These are phyloP conservation scores for Pythium oligandrum DNA, from an alignment of 352 stramenopile species.

Conservation along the genomic window DNA sequence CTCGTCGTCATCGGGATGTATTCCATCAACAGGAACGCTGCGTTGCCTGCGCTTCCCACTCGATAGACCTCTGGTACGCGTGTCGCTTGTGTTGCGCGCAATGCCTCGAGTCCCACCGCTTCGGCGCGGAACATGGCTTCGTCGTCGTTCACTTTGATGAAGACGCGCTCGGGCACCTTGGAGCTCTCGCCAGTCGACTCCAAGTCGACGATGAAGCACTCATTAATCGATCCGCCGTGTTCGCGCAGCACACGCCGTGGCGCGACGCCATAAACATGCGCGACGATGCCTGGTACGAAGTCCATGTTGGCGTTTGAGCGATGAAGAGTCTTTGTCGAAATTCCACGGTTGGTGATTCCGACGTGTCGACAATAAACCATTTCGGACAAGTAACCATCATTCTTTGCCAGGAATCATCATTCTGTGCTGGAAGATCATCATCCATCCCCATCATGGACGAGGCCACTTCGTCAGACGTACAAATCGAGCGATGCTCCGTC, in stretches of 20 bases:
- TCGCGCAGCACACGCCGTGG: conserved; percentile 7
- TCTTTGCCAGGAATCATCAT: no score
- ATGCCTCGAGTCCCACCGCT: conserved; percentile 3
- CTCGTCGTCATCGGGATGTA: conserved; percentile 4
- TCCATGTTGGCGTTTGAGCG: no score
- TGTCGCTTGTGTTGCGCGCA: neutral
- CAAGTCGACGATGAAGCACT: conserved; percentile 11
- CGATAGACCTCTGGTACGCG: conserved; percentile 5
- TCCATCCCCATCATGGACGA: no score
- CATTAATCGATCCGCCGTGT: conserved; percentile 10
- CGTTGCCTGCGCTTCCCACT: conserved; percentile 3
- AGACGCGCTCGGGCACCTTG: neutral
- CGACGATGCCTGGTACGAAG: neutral
- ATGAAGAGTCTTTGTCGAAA: no score
- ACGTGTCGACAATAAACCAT: no score
- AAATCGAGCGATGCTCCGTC: no score
- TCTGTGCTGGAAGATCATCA: no score
- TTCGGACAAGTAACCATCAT: no score
- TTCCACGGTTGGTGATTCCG: no score
- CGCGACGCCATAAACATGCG: neutral
- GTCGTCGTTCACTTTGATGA: conserved; percentile 14
- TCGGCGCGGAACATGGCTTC: neutral
- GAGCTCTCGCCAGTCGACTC: neutral
- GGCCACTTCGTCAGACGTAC: no score
- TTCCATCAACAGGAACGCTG: conserved; percentile 9